Conservation (phyloP, 2,329 filamentous ascomycete species). For the Epichloe uncinata region DNA sequence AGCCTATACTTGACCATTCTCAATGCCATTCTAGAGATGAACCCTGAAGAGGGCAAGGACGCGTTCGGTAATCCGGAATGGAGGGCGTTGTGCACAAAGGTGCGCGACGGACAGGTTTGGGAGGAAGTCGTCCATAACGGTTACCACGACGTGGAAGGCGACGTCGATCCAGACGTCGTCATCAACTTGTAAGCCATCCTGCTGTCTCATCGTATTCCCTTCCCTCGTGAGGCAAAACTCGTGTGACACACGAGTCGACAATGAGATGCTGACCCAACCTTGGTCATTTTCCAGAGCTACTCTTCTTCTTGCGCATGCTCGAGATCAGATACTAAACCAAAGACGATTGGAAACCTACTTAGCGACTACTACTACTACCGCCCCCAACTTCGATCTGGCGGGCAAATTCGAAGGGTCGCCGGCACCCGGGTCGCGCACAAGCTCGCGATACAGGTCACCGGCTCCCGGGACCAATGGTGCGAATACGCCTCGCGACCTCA, state of each 20-base stretch:
- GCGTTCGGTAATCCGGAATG: constrained; percentile 78
- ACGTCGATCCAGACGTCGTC: constrained; percentile 89
- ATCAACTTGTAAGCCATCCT: constrained; percentile 58
- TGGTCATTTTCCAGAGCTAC: constrained; percentile 50
- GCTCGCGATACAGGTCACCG: constrained; percentile 29
- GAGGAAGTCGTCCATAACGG: constrained; percentile 80
- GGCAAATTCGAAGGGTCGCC: constrained; percentile 42
- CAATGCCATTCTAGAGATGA: constrained; percentile 81
- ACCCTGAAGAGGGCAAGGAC: constrained; percentile 78
- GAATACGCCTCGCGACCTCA: constrained; percentile 72
- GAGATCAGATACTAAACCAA: constrained; percentile 72
- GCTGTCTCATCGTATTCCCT: background rate
- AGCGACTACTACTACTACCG: constrained; percentile 51
- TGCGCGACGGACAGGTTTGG: constrained; percentile 86
- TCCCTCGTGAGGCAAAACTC: background rate
- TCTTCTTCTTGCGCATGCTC: constrained; percentile 78
- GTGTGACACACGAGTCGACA: background rate
- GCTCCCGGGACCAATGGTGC: constrained; percentile 47
- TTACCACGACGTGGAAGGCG: constrained; percentile 77
- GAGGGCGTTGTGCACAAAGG: constrained; percentile 68
- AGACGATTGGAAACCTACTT: constrained; percentile 80
- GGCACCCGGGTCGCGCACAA: constrained; percentile 21
- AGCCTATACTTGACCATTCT: constrained; percentile 89
- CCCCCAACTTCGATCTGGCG: constrained; percentile 59
- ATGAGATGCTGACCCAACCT: background rate